Base-by-base conservation (phyloP, 441 rosid species). In the Syzygium syzygioides region DNA sequence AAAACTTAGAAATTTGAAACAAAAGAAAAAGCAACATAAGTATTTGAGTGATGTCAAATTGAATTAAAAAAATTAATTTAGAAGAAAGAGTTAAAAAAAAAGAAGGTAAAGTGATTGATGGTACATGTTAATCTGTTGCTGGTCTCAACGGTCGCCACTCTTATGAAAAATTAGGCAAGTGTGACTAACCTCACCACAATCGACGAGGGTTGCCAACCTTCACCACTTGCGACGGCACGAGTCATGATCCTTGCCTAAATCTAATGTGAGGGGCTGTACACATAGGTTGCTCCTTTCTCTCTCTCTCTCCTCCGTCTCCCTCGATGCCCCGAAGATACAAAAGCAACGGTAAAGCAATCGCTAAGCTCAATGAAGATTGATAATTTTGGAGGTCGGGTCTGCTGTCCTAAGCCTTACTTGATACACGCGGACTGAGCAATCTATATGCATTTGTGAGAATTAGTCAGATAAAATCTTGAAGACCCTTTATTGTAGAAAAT, bases 401-500 rank as follows among this genome's bases (percentile, higher is more conserved):
- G 0, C 1, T 60, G 13, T n/a, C 14, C 15, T 28, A 10, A 60
- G 7, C 66, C 66, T 60, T 60, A 12, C 4, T 0, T 0, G 0
- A 28, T 60, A 13, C 32, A 28, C 18, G 13, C 6, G 3, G 18
- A 13, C 4, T 0, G 0, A 60, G 32, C 28, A 60, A 28, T 7
- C 12, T 30, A 60, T 7, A 13, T 28, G 17, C 3, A 0, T 59
- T 13, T 3, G 17, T 13, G 66, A 17, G 66, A 60, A 28, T 60
- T 26, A 2, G 32, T 60, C 17, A 6, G 14, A 60, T 60, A 60
- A 28, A 28, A 28, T 3, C 28, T 60, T 13, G 32, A 18, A 60
- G 8, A n/a, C 71, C 34, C 48, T 45, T 7, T 45, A 45, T 45
- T 2, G 7, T 45, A 7, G 48, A 45, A 45, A 45, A 45, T 7